These are phyloP conservation scores for Xylaria nigripes DNA, from an alignment of 495 filamentous ascomycete species.

Conservation along the genomic window DNA sequence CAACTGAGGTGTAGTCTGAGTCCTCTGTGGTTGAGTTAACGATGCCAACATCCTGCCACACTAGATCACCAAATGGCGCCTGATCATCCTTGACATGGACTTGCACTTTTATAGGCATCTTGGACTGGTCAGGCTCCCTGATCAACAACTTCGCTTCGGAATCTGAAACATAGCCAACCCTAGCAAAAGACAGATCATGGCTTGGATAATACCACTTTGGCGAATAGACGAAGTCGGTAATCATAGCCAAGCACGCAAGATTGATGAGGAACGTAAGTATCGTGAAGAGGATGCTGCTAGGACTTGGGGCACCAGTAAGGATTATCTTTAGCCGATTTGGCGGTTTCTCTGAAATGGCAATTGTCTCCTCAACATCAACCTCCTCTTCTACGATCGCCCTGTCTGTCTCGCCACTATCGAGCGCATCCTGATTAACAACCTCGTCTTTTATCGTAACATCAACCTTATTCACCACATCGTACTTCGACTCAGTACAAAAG, in stretches of 20 bases:
- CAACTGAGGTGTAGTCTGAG: conserved; percentile 70
- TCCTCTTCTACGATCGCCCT: conserved; percentile 35
- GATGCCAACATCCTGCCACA: conserved; percentile 60
- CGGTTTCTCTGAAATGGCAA: conserved; percentile 33
- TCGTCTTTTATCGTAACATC: conserved; percentile 53
- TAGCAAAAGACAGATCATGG: conserved; percentile 71
- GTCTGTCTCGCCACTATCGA: conserved; percentile 21
- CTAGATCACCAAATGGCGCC: conserved; percentile 37
- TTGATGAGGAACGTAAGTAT: conserved; percentile 65
- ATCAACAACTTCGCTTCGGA: conserved; percentile 72
- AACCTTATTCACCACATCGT: conserved; percentile 52
- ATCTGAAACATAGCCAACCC: conserved; percentile 79
- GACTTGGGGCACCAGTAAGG: conserved; percentile 67
- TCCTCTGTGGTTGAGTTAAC: conserved; percentile 57
- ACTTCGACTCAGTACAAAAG: conserved; percentile 49
- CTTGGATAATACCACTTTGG: conserved; percentile 57
- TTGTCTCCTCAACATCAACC: conserved; percentile 45
- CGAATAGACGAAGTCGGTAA: conserved; percentile 66
- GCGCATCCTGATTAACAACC: conserved; percentile 24
- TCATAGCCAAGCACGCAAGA: conserved; percentile 51
- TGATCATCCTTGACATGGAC: conserved; percentile 41
- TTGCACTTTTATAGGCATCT: conserved; percentile 65
- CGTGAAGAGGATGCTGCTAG: conserved; percentile 49
- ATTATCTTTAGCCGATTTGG: conserved; percentile 50
- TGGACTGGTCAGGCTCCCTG: conserved; percentile 67